Evolutionary conservation across 2,329 filamentous ascomycete genomes (phyloP), one percentile per base, ranked within the genome.

Genomic region (Pyrenochaeta sp.): DNA sequence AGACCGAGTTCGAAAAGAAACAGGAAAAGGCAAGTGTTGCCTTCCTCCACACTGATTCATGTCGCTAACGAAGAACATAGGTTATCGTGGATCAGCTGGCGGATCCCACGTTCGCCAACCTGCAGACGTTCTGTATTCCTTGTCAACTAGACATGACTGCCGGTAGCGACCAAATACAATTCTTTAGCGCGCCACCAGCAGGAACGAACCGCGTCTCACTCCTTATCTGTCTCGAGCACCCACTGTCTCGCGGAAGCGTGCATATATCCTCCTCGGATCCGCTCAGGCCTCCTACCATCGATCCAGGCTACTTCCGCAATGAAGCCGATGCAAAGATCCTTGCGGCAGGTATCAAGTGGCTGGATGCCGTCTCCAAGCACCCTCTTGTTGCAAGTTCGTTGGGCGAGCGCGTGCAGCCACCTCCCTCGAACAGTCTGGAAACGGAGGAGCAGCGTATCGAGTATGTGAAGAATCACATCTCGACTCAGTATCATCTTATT

Each of bases 201-300:
- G 42, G 42, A 3, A 44, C 28, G 25, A 44, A 44, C 24, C 42
- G 42, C 25, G 42, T 30, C 8, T 44, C 42, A 13, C n/a, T 44
- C 8, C 42, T 44, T 24, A 44, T 44, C 42, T 44, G 42, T n/a
- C 42, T 44, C 42, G 42, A 44, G 42, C 42, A 44, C 12, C 42
- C 42, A 27, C 12, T 44, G 10, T 44, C 42, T 44, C 42, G 42
- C 24, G 42, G 42, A 8, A 27, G 22, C 6, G 42, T 44, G 25
- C 42, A 44, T 10, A 44, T 44, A 44, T 44, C 42, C 42, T 44
- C 42, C 25, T 44, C 42, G 25, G 25, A 44, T 27, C 42, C 42
- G 10, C 25, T 44, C 4, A 27, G 28, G 12, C 42, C 42, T n/a
- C 42, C 42, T 27, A 44, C 25, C 7, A 44, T 44, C 42, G 42